Conservation (phyloP, 2,329 filamentous ascomycete species). For the Colletotrichum sansevieriae region DNA sequence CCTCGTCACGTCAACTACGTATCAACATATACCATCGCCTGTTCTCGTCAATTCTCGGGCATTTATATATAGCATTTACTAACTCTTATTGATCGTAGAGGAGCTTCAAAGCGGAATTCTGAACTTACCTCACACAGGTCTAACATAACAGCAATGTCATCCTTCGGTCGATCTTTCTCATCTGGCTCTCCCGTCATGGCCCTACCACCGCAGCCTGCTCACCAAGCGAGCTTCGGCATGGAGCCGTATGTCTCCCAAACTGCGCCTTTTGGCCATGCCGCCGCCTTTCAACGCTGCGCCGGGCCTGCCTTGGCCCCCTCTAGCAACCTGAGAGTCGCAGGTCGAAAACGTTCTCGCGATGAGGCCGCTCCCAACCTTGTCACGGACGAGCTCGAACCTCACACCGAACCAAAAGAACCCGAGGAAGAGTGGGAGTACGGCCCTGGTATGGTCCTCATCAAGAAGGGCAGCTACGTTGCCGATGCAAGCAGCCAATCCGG, state of each 20-base stretch:
- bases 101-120: constrained; percentile 44
- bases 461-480: constrained; percentile 59
- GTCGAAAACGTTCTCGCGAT: constrained; percentile 82
- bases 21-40: neutral
- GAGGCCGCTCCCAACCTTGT: constrained; percentile 78
- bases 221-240: constrained; percentile 52
- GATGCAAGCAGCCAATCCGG: constrained; percentile 77
- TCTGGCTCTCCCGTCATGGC: constrained; percentile 61
- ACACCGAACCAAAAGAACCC: constrained; percentile 57
- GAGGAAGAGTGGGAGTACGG: constrained; percentile 78
- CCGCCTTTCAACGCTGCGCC: constrained; percentile 49
- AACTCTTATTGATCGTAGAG: constrained; percentile 30
- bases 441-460: constrained; percentile 80
- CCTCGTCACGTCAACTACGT: neutral
- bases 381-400: constrained; percentile 62
- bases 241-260: constrained; percentile 51
- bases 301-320: constrained; percentile 43
- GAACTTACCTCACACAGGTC: constrained; percentile 47
- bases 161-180: constrained; percentile 57
- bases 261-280: constrained; percentile 54
- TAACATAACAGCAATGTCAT: constrained; percentile 55
- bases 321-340: constrained; percentile 57
- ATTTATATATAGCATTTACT: constrained; percentile 19
- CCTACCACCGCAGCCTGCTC: constrained; percentile 52
- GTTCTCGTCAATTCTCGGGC: neutral